Percentiles rank a stretch among this genome's conserved stretches.
phyloP scores from a whole-genome alignment of 2,329 filamentous ascomycete species.

The Neoascochyta sp. region DNA sequence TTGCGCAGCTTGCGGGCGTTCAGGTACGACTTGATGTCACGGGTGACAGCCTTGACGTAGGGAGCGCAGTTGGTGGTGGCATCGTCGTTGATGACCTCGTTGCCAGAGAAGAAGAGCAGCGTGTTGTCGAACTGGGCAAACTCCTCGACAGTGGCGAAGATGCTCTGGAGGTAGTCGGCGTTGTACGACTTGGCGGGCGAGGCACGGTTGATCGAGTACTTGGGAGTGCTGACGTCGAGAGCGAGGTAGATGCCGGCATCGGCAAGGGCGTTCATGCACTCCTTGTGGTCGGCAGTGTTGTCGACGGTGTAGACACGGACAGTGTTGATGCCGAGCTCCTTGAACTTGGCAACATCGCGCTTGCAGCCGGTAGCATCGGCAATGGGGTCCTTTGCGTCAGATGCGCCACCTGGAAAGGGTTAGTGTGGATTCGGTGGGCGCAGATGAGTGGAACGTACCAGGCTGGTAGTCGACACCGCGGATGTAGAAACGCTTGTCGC shows the following conservation, averaged over 20 bases:
- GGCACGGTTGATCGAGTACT: conserved; percentile 80
- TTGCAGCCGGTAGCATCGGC: conserved; percentile 66
- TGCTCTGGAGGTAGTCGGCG: conserved; percentile 73
- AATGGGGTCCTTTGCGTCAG: conserved; percentile 67
- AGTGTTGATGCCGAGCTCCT: conserved; percentile 83
- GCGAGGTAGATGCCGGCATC: conserved; percentile 90
- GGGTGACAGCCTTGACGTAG: conserved; percentile 69
- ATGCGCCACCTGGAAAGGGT: conserved; percentile 52
- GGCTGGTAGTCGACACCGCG: conserved; percentile 65
- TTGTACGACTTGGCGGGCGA: conserved; percentile 79
- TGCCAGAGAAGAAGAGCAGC: conserved; percentile 76
- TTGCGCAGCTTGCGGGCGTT: conserved; percentile 63
- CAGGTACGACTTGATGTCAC: conserved; percentile 79
- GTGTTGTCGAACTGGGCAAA: conserved; percentile 84
- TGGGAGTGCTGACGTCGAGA: conserved; percentile 85
- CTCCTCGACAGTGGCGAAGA: conserved; percentile 84
- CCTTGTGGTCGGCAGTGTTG: conserved; percentile 75
- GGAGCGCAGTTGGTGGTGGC: conserved; percentile 61
- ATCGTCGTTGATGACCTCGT: conserved; percentile 71
- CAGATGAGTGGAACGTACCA: conserved; percentile 27
- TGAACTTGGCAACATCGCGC: conserved; percentile 77
- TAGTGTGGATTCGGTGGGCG: conserved; percentile 3
- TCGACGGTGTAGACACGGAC: conserved; percentile 91
- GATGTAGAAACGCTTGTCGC: conserved; percentile 58
- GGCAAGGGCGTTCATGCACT: conserved; percentile 77